Conservation (phyloP, 805 yeast genomes). For the Yarrowia sp. region DNA sequence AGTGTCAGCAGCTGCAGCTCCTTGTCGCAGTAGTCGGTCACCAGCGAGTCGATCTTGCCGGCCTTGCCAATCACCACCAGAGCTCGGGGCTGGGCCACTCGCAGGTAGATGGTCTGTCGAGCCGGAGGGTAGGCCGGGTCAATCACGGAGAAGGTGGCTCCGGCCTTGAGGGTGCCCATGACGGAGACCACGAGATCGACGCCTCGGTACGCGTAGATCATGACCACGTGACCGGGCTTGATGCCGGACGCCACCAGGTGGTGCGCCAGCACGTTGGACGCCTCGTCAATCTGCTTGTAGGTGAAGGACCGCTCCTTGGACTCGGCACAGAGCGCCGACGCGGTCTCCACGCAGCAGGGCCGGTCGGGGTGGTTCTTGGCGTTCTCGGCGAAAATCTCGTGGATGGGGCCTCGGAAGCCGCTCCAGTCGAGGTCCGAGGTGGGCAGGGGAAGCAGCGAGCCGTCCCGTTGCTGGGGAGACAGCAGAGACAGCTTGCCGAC, state of each 20-base stretch:
- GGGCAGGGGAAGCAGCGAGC: slow-evolving; percentile 78
- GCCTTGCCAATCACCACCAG: slow-evolving; percentile 90
- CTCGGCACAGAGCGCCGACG: slow-evolving; percentile 57
- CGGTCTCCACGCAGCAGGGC: slow-evolving; percentile 91
- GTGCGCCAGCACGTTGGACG: slow-evolving; percentile 93
- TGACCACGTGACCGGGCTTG: slow-evolving; percentile 89
- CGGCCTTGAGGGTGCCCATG: slow-evolving; percentile 97
- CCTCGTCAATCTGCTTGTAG: slow-evolving; percentile 86
- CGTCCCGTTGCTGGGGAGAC: slow-evolving; percentile 64
- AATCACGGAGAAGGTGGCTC: slow-evolving; percentile 97
- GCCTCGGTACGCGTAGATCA: slow-evolving; percentile 97
- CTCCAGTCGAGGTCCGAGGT: slow-evolving; percentile 87
- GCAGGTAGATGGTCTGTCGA: slow-evolving; percentile 89
- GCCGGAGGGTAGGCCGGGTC: slow-evolving; percentile 99
- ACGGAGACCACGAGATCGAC: slow-evolving; percentile 97
- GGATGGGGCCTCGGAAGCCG: slow-evolving; percentile 92
- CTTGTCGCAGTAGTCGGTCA: slow-evolving; percentile 73
- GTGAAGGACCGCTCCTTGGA: slow-evolving; percentile 73
- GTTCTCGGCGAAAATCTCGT: slow-evolving; percentile 89
- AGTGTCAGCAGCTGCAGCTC: slow-evolving; percentile 76
- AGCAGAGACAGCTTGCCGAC: slow-evolving; percentile 67
- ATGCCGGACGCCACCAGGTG: slow-evolving; percentile 82
- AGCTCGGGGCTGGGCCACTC: slow-evolving; percentile 93
- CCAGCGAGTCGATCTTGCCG: slow-evolving; percentile 78
- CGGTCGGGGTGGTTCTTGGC: slow-evolving; percentile 86